A percentile compares a stretch with the other conserved stretches of the same genome.
Conservation (phyloP, 208 protist genomes). For the Porcisia hertigi region DNA sequence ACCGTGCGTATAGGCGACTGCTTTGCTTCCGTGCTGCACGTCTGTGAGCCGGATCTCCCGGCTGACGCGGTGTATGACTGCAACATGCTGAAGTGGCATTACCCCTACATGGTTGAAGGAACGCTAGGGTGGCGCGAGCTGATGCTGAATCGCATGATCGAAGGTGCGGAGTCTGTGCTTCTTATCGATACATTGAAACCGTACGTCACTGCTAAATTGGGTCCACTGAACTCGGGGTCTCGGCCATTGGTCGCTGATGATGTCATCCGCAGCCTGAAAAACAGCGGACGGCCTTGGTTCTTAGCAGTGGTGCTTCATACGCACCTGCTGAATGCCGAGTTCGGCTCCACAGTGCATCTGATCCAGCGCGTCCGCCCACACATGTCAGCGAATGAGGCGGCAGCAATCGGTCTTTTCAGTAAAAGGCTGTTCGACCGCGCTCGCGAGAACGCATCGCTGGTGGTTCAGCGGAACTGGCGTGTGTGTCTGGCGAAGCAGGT, state of each 20-base stretch:
- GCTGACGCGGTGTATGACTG: slow-evolving; percentile 72
- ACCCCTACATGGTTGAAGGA: slow-evolving; percentile 76
- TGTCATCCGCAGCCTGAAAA: slow-evolving; percentile 62
- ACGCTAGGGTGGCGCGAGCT: slow-evolving; percentile 64
- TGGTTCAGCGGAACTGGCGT: slow-evolving; percentile 88
- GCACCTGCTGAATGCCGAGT: slow-evolving; percentile 79
- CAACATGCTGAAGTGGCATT: slow-evolving; percentile 90
- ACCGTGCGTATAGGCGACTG: slow-evolving; percentile 87
- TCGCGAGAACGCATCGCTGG: slow-evolving; percentile 58
- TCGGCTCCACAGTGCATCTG: slow-evolving; percentile 77
- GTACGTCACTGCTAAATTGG: slow-evolving; percentile 64
- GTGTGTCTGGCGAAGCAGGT: slow-evolving; percentile 44
- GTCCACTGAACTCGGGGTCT: slow-evolving; percentile 49
- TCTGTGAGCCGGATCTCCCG: slow-evolving; percentile 73
- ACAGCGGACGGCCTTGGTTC: slow-evolving; percentile 75
- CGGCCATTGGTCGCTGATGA: slow-evolving; percentile 56
- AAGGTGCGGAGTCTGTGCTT: slow-evolving; percentile 76
- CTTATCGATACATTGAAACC: slow-evolving; percentile 71
- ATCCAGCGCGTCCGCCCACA: slow-evolving; percentile 63
- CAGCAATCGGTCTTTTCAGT: slow-evolving; percentile 72
- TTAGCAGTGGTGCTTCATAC: slow-evolving; percentile 75
- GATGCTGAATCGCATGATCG: slow-evolving; percentile 82
- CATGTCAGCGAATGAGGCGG: slow-evolving; percentile 71
- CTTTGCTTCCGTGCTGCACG: slow-evolving; percentile 73
- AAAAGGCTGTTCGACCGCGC: slow-evolving; percentile 59